Evolutionary conservation across 2,329 filamentous ascomycete species (phyloP), one percentile per base, ranked within the genome.

Genomic region (Metarhizium guizhouense): DNA sequence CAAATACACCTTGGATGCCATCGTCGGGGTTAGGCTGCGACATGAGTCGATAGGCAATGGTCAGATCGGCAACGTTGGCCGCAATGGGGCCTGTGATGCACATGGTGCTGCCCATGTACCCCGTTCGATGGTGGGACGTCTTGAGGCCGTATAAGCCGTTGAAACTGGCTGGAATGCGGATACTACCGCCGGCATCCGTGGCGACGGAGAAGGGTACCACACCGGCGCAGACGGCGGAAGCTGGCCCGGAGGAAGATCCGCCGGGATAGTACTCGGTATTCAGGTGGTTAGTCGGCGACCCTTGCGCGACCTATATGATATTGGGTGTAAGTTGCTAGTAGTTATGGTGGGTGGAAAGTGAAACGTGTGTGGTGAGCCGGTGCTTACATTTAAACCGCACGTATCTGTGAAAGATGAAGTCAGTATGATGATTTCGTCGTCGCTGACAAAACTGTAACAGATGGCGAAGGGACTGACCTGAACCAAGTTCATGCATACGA

Each of bases 121-220:
- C 80, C 6, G 88, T 80, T 42, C 90, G 85, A 64, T 86, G 81
- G 66, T 94, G 87, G 0, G 83, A 85, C 1, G 89, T 77, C 70
- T 96, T 95, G 57, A 96, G 77, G 2, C 90, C 90, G 70, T 87
- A 95, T 25, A 90, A 71, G 51, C 90, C 89, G 67, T 89, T 94
- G 73, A 88, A 93, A 36, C 80, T 78, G 0, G 84, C 74, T 0
- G 90, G 90, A 42, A 94, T 81, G 43, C 90, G 84, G 56, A 90
- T 81, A 58, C 84, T 88, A 57, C 88, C 88, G 42, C 88, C 87
- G 2, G 87, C 86, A 63, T 93, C 88, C 6, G 85, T 86, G 42
- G 88, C 90, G 30, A 92, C 75, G 1, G 83, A 81, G 58, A 90
- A 83, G n/a, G 89, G 88, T 3, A 92, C 77, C 29, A 94, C 71